Evolutionary conservation across 1,139 yeast species (phyloP).

Genomic region (Pichia sp.): DNA sequence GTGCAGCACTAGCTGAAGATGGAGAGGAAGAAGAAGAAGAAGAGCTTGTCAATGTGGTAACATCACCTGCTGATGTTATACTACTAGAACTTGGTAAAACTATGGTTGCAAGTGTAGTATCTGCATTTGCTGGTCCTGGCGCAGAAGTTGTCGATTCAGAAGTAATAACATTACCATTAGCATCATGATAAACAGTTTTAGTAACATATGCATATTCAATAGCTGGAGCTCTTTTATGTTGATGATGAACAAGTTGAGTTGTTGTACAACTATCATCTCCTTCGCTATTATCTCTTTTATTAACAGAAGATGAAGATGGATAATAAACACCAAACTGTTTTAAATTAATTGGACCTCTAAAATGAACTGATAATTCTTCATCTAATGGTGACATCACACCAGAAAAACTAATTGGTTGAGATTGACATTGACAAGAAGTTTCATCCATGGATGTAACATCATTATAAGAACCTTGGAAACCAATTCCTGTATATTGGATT

Average conservation of each 20-base stretch:
- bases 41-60: conserved; percentile 4
- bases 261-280: conserved; percentile 32
- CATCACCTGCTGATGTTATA: neutral
- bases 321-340: conserved; percentile 74
- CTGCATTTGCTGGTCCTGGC: conserved; percentile 26
- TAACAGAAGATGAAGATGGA: conserved; percentile 33
- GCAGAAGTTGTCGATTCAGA: too few relatives aligned
- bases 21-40: conserved; percentile 14
- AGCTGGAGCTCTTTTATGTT: conserved; percentile 42
- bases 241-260: conserved; percentile 30
- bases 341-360: conserved; percentile 85
- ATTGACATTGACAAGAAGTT: conserved; percentile 56
- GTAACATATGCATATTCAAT: conserved; percentile 65
- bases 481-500: conserved; percentile 64
- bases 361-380: conserved; percentile 87
- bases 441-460: conserved; percentile 69
- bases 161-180: conserved; percentile 19
- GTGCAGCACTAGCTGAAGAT: conserved; percentile 25
- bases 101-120: conserved; percentile 28
- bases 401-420: conserved; percentile 47
- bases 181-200: conserved; percentile 55
- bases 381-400: conserved; percentile 79
- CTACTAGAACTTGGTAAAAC: conserved; percentile 23
- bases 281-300: conserved; percentile 33
- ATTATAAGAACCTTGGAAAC: conserved; percentile 72